phyloP scores from a whole-genome alignment of 2,329 filamentous ascomycete genomes.

The Monosporascus sp. region DNA sequence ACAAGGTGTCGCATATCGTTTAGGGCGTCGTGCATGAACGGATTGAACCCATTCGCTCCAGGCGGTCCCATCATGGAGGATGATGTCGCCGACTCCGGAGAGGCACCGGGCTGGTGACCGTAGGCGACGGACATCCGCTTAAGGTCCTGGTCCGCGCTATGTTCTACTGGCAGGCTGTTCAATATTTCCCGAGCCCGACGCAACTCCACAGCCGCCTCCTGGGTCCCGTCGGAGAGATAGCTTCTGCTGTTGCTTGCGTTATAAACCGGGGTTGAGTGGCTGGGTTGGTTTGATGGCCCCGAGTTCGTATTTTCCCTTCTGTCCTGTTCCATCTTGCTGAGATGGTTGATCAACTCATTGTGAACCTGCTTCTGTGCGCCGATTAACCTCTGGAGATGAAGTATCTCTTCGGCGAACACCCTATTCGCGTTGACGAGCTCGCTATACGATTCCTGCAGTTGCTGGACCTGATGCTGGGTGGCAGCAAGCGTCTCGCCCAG shows the following conservation, averaged over 20 bases:
- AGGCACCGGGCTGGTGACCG: conserved; percentile 42
- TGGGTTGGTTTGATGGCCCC: conserved; percentile 24
- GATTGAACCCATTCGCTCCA: conserved; percentile 30
- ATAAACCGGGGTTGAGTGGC: conserved; percentile 32
- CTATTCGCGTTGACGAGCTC: conserved; percentile 65
- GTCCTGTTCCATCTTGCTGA: conserved; percentile 43
- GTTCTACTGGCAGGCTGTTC: conserved; percentile 45
- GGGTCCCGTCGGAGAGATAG: conserved; percentile 39
- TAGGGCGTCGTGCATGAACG: conserved; percentile 47
- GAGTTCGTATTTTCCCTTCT: conserved; percentile 36
- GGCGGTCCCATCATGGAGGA: conserved; percentile 53
- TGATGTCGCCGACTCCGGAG: conserved; percentile 46
- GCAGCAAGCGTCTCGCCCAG: conserved; percentile 84
- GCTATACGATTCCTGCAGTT: conserved; percentile 76
- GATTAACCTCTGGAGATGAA: conserved; percentile 55
- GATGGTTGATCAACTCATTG: conserved; percentile 51
- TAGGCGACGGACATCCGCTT: conserved; percentile 48
- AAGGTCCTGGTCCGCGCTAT: conserved; percentile 48
- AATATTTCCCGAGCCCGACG: conserved; percentile 52
- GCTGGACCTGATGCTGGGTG: conserved; percentile 87
- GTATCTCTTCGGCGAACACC: conserved; percentile 55
- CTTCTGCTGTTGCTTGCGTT: conserved; percentile 33
- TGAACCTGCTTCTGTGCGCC: conserved; percentile 53
- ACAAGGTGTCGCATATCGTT: conserved; percentile 63
- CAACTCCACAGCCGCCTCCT: conserved; percentile 45